Evolutionary conservation across 139 green algal genomes (phyloP).

Genomic region (Edaphochlamys debaryana): DNA sequence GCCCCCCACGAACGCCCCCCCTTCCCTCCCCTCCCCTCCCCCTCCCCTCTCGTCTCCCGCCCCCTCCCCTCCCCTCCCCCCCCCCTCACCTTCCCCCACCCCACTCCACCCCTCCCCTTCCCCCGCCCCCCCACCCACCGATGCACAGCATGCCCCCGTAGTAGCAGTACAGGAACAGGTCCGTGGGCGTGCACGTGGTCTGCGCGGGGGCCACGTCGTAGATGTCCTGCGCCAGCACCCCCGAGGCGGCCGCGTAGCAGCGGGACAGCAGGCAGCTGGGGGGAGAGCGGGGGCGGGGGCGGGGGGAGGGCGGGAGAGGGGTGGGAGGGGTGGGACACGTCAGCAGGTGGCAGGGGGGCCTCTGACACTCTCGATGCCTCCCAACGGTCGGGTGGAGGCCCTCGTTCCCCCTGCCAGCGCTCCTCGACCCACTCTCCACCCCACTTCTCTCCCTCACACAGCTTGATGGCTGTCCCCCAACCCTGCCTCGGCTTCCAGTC

Average conservation of each 20-base stretch:
- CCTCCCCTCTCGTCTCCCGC: not conserved
- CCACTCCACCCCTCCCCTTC: not conserved
- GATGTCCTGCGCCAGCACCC: conserved; percentile 74
- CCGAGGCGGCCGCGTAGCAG: conserved; percentile 70
- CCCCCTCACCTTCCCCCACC: not conserved
- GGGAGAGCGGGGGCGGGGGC: not conserved
- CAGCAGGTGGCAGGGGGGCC: not conserved
- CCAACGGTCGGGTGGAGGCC: too few species aligned
- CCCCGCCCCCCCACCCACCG: conserved; percentile 48
- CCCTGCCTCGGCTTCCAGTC: too few species aligned
- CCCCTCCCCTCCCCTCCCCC: not conserved
- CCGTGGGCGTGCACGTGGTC: conserved; percentile 70
- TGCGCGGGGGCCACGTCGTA: conserved; percentile 78
- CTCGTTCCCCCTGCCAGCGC: too few species aligned
- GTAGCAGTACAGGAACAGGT: conserved; percentile 96
- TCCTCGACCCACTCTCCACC: too few species aligned
- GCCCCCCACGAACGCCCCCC: too few species aligned
- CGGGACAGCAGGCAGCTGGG: conserved; percentile 81
- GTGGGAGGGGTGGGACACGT: not conserved
- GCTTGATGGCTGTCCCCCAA: too few species aligned
- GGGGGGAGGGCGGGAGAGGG: not conserved
- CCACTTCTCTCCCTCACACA: too few species aligned
- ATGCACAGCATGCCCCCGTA: conserved; percentile 89
- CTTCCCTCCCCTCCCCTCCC: too few species aligned
- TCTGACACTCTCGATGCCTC: too few species aligned